Conservation (phyloP, 345 rosid species). For the Brassica incana region DNA sequence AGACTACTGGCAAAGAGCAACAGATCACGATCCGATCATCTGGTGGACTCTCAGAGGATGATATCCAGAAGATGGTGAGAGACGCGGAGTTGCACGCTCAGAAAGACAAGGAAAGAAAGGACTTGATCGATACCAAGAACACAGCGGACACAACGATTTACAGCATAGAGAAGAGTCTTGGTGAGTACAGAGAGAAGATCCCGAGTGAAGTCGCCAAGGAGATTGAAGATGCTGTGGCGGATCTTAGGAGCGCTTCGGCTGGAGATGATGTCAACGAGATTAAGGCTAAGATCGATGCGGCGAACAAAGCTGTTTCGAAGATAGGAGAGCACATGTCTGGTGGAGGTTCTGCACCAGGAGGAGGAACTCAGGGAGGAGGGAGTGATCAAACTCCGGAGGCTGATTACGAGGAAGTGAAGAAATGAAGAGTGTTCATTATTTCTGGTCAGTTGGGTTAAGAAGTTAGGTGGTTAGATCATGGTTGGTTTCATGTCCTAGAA, state of each 20-base stretch:
- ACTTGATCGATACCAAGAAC: slow-evolving; percentile 68
- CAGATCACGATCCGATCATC: slow-evolving; percentile 90
- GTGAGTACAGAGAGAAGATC: slow-evolving; percentile 78
- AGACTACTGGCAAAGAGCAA: slow-evolving; percentile 74
- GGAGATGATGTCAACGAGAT: slow-evolving; percentile 67
- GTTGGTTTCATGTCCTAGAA: background rate
- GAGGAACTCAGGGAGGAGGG: slow-evolving; percentile 69
- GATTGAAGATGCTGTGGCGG: slow-evolving; percentile 71
- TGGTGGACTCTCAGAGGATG: slow-evolving; percentile 83
- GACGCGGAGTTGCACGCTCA: slow-evolving; percentile 81
- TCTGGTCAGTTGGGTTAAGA: slow-evolving; percentile 25
- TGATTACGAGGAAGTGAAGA: slow-evolving; percentile 81
- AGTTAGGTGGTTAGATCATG: slow-evolving; percentile 29
- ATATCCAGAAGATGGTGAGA: slow-evolving; percentile 83
- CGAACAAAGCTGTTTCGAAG: slow-evolving; percentile 87
- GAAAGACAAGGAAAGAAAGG: slow-evolving; percentile 72
- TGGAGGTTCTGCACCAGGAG: slow-evolving; percentile 54
- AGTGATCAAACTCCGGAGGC: slow-evolving; percentile 79
- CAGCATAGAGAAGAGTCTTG: slow-evolving; percentile 84
- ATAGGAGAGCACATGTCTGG: slow-evolving; percentile 83
- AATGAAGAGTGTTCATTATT: slow-evolving; percentile 34
- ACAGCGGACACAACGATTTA: slow-evolving; percentile 77
- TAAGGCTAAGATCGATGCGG: slow-evolving; percentile 70
- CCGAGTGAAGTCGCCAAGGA: slow-evolving; percentile 69
- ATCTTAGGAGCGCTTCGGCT: slow-evolving; percentile 59